Percentiles rank a stretch among this genome's conserved stretches.
Conservation (phyloP, 768 basidiomycete species). For the Fibroporia radiculosa region DNA sequence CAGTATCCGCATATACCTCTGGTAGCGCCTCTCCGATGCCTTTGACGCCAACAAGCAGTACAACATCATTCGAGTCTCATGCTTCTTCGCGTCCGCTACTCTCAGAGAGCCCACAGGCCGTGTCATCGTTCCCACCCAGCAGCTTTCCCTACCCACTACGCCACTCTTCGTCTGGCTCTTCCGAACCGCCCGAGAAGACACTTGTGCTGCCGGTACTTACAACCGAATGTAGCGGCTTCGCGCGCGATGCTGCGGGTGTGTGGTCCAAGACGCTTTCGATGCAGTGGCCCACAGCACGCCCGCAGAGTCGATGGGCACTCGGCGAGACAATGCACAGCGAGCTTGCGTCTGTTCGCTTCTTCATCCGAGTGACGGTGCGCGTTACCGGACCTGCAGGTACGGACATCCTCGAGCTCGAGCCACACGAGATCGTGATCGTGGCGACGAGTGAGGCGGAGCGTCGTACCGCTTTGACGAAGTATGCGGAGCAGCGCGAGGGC, state of each 20-base stretch:
- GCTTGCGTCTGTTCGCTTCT: slow-evolving; percentile 60
- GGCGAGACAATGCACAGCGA: slow-evolving; percentile 70
- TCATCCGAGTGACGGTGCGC: slow-evolving; percentile 62
- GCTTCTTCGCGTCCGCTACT: slow-evolving; percentile 14
- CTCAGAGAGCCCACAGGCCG: slow-evolving; percentile 6
- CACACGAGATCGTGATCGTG: slow-evolving; percentile 59
- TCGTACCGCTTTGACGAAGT: slow-evolving; percentile 53
- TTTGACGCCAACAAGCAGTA: neutral
- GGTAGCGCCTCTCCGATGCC: neutral
- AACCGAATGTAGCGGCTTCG: slow-evolving; percentile 41
- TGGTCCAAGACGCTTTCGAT: slow-evolving; percentile 61
- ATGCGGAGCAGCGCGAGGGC: slow-evolving; percentile 32
- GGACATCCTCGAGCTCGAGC: slow-evolving; percentile 63
- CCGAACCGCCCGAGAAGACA: slow-evolving; percentile 25
- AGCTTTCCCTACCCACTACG: slow-evolving; percentile 8
- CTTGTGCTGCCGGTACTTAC: slow-evolving; percentile 47
- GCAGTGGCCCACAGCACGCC: slow-evolving; percentile 65
- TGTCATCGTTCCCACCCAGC: too few species aligned
- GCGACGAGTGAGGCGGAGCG: slow-evolving; percentile 66
- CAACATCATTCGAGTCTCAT: slow-evolving; percentile 2
- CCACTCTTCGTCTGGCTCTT: slow-evolving; percentile 14
- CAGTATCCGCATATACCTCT: neutral
- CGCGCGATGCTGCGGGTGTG: slow-evolving; percentile 46
- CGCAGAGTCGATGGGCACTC: slow-evolving; percentile 67
- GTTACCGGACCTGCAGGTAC: slow-evolving; percentile 45